Evolutionary conservation across 495 filamentous ascomycete species (phyloP), one percentile per base, ranked within the genome.

Genomic region (Aspergillus diversus): DNA sequence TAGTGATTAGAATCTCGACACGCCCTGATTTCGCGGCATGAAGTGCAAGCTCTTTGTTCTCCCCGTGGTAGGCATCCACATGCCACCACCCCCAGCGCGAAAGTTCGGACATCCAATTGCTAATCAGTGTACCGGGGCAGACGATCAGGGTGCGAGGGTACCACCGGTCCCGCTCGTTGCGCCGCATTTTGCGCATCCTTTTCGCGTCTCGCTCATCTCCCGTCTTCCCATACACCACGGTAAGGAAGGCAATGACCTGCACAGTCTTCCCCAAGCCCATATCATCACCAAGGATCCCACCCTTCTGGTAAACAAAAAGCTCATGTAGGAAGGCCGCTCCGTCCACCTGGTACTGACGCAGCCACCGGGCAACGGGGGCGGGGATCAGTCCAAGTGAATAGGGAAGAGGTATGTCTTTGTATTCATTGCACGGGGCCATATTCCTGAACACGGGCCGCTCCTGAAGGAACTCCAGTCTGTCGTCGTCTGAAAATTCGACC

Each of bases 181-280:
- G 81, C 33, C 92, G 84, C 74, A 96, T 89, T 73, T 97, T 97
- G 35, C 95, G 84, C 96, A 98, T 97, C 35, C 92, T 80, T 68
- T 97, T 97, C 3, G 73, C 80, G 69, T 99, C 95, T 50, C 93
- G 81, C 73, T 94, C 90, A 66, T 97, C 94, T 3, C 87, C 96
- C 5, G 92, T 97, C 76, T 98, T 98, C 1, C 94, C 96, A 72
- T 97, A 99, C 6, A 92, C 92, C 7, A 88, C 93, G 0, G 92
- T 93, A 37, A 99, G 81, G 67, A 98, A 99, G 0, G 94, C 92
- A 62, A 95, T 96, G 33, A 99, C 92, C 75, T 99, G 95, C 13
- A 99, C 91, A 0, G 95, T 99, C 74, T 99, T 99, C 0, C 95
- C 95, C 34, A 99, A 76, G 35, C 95, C 95, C 95, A 99, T 99